These are phyloP conservation scores for Pichia sp. DNA, from an alignment of 1,139 yeast species.

Conservation along the genomic window DNA sequence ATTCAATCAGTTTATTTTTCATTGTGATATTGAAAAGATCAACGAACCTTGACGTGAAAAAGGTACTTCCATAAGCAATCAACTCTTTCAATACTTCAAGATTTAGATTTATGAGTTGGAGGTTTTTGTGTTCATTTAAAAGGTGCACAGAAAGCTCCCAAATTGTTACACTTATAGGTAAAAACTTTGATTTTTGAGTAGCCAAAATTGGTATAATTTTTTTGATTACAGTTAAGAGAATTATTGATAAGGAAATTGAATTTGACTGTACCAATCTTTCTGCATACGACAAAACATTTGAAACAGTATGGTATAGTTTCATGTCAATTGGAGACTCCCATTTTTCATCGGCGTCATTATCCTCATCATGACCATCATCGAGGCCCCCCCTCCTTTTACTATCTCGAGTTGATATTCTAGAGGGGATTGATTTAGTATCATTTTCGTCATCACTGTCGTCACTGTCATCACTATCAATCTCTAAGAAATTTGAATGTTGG, in stretches of 20 bases:
- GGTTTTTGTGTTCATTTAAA: constrained; percentile 29
- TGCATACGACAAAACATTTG: constrained; percentile 60
- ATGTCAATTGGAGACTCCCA: constrained; percentile 67
- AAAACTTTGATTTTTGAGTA: constrained; percentile 45
- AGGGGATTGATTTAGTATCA: constrained; percentile 14
- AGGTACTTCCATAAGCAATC: constrained; percentile 39
- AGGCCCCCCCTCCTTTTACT: neutral
- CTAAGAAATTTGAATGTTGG: constrained; percentile 16
- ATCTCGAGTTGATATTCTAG: constrained; percentile 5
- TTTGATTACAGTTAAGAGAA: constrained; percentile 44
- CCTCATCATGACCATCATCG: constrained; percentile 6
- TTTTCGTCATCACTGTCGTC: constrained; percentile 29
- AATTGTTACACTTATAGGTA: constrained; percentile 59
- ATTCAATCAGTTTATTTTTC: too few species aligned
- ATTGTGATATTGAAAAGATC: constrained; percentile 25
- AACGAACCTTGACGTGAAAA: constrained; percentile 39
- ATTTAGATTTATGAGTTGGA: constrained; percentile 29
- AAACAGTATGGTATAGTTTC: constrained; percentile 46
- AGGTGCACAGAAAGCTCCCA: constrained; percentile 55
- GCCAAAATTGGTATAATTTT: constrained; percentile 54
- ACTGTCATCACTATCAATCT: constrained; percentile 29
- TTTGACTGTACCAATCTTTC: constrained; percentile 65
- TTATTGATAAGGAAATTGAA: constrained; percentile 46
- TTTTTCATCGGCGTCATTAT: constrained; percentile 15
- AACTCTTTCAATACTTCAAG: constrained; percentile 30